Percentiles rank a stretch among this genome's conserved stretches.
These are phyloP conservation scores for Globisporangium camurandrum DNA, from an alignment of 352 stramenopile genomes.

Conservation along the genomic window DNA sequence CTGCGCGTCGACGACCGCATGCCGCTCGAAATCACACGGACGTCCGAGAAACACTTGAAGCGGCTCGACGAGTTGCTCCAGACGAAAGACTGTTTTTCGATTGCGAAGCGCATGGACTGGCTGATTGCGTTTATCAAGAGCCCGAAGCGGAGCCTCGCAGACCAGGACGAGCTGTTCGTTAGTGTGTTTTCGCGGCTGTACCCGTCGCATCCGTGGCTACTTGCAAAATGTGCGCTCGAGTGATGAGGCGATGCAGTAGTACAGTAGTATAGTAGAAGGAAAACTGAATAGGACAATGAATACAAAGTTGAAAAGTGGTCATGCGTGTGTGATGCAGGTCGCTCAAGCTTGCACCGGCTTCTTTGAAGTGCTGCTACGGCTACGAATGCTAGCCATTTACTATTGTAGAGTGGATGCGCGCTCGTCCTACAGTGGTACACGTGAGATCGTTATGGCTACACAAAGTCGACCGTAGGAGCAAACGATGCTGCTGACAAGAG, in stretches of 20 bases:
- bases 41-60: constrained; percentile 68
- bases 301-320: too few relatives aligned
- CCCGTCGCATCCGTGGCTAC: constrained; percentile 66
- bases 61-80: constrained; percentile 64
- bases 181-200: constrained; percentile 82
- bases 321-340: too few relatives aligned
- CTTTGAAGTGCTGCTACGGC: too few relatives aligned
- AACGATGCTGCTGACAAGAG: too few relatives aligned
- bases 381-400: too few relatives aligned
- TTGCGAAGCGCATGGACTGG: constrained; percentile 66
- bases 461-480: too few relatives aligned
- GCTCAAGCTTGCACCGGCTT: too few relatives aligned
- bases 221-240: constrained; percentile 55
- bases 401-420: too few relatives aligned
- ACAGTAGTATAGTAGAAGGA: too few relatives aligned
- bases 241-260: neutral
- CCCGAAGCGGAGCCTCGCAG: constrained; percentile 58
- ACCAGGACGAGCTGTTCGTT: constrained; percentile 84
- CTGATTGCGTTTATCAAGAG: constrained; percentile 62
- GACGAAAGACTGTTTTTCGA: constrained; percentile 71
- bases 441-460: too few relatives aligned
- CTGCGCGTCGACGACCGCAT: constrained; percentile 69
- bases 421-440: too few relatives aligned
- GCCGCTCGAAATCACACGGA: constrained; percentile 75
- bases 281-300: too few relatives aligned